Base-by-base conservation (phyloP, 2,329 filamentous ascomycete species). In the Colletotrichum tropicicola region DNA sequence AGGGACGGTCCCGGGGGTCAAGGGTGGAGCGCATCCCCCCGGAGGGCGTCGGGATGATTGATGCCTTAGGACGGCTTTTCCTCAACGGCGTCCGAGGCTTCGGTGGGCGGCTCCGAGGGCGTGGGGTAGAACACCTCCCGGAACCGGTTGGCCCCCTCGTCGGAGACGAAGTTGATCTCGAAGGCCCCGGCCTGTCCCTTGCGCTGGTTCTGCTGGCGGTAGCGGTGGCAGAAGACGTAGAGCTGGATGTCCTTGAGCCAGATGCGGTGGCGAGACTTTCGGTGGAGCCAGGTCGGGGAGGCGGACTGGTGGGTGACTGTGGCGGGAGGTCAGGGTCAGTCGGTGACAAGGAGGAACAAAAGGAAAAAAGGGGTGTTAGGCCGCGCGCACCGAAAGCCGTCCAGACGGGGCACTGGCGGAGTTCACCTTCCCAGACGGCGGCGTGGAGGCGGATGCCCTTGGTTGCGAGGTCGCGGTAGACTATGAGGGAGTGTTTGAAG, bases 321-420 rank as follows among this genome's bases (percentile, higher is more conserved):
- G 32, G 27, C 21, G 32, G 27, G 17, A 17, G 8, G 17, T 27
- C 3, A 39, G 15, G n/a, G n/a, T n/a, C n/a, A n/a, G n/a, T n/a
- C n/a, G n/a, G n/a, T n/a, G n/a, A n/a, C n/a, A n/a, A n/a, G n/a
- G n/a, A n/a, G n/a, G n/a, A n/a, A n/a, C n/a, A n/a, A n/a, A n/a
- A n/a, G n/a, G n/a, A n/a, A n/a, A 3, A n/a, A 30, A 21, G 9
- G 39, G 27, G 5, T 9, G 4, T 19, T 10, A 10, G 23, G 28
- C 17, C 7, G 52, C n/a, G 30, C 82, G 25, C 77, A 89, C 87
- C 77, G 69, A 90, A 90, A 3, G 87, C 87, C 3, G 87, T 90
- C 88, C 88, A 90, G 8, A 90, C 81, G 1, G 87, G 88, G 69
- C 85, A 88, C 53, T 78, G 78, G 28, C 77, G 79, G 52, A 88